Conservation (phyloP, 2,329 filamentous ascomycete genomes). For the Fusarium sp. region DNA sequence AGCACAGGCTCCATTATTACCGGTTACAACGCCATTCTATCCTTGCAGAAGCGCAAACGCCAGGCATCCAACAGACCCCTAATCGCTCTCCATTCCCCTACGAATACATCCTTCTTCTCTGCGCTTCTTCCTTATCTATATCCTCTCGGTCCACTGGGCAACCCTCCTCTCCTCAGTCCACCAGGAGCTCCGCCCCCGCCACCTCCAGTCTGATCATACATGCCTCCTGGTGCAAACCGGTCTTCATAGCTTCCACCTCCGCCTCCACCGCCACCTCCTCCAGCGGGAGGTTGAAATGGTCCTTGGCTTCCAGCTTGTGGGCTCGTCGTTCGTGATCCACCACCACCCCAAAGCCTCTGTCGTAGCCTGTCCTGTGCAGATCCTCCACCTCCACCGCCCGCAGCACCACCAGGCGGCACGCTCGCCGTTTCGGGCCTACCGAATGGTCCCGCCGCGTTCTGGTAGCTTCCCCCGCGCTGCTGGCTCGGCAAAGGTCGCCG, state of each 20-base stretch:
- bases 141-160: constrained; percentile 58
- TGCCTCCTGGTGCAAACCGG: constrained; percentile 56
- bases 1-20: constrained; percentile 26
- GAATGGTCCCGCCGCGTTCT: too few species aligned
- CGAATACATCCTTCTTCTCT: not conserved
- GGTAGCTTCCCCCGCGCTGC: too few species aligned
- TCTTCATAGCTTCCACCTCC: constrained; percentile 55
- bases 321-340: too few species aligned
- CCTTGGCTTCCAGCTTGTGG: too few species aligned
- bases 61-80: constrained; percentile 20
- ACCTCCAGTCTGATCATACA: constrained; percentile 54
- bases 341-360: too few species aligned
- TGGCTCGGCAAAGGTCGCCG: constrained; percentile 45
- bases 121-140: constrained; percentile 42
- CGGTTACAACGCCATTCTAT: constrained; percentile 42
- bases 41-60: constrained; percentile 21
- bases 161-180: constrained; percentile 50
- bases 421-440: too few species aligned
- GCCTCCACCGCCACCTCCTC: constrained; percentile 45
- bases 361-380: too few species aligned
- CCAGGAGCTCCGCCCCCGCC: constrained; percentile 48
- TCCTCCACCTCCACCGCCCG: too few species aligned
- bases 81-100: not conserved
- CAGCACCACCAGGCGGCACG: too few species aligned
- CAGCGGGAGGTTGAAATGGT: too few species aligned